Evolutionary conservation across 371 early-diverging fungal genomes (phyloP), one percentile per base, ranked within the genome.

Genomic region (Syncephalastrum contaminatum): DNA sequence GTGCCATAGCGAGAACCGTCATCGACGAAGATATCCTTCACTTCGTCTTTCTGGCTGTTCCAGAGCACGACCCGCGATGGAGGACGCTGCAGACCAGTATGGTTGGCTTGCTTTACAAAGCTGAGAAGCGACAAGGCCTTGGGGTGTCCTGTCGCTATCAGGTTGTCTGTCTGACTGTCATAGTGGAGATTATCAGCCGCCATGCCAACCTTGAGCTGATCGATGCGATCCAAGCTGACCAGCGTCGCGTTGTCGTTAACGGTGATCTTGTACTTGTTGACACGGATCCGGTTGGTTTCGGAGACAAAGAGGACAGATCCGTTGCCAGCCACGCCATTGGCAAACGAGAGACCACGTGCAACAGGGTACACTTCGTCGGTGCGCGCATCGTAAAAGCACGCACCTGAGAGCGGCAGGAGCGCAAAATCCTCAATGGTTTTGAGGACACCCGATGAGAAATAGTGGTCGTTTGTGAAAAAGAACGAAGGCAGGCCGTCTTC

Each of bases 401-500:
- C 58, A 19, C 53, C 62, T 13, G 60, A 56, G 12, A 69, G 43
- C 20, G 56, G 66, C 3, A 77, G 56, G 7, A 63, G n/a, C 12
- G 57, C 40, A 30, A 53, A 67, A 40, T 62, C 63, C 54, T 77
- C 77, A 0, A 70, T 3, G 8, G 52, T 30, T n/a, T 69, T 73
- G 15, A 63, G 44, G 3, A 61, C 6, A 3, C 50, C 51, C 3
- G 48, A 21, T 12, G 27, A 8, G 40, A 66, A 68, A 22, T 64
- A 63, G 43, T 75, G 73, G 15, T 69, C 70, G 18, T 71, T 66
- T 4, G 66, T 60, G 14, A 69, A 69, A 42, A 73, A 73, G 62
- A 77, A 77, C 3, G 77, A 77, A 19, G 76, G 76, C 1, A 53
- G 57, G 12, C 73, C 77, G 50, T 76, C 77, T 7, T 53, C 46